phyloP scores from a whole-genome alignment of 768 basidiomycete genomes.

The Amanita jacksonii region DNA sequence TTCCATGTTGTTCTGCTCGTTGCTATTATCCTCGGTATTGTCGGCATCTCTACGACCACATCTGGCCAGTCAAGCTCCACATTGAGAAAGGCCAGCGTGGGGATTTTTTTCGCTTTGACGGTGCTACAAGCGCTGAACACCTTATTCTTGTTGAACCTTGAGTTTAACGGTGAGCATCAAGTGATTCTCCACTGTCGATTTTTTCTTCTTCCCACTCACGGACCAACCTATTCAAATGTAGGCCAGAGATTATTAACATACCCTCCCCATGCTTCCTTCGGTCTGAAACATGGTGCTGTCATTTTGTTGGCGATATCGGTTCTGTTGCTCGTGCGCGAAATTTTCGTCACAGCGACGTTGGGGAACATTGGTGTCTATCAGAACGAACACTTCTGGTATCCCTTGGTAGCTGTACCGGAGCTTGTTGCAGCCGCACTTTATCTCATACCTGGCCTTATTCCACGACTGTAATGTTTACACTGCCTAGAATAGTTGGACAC shows the following conservation, averaged over 20 bases:
- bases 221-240: neutral
- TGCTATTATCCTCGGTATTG: slow-evolving; percentile 27
- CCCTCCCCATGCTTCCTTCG: slow-evolving; percentile 12
- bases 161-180: slow-evolving; percentile 17
- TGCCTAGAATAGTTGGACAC: too few species aligned
- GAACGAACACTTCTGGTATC: slow-evolving; percentile 32
- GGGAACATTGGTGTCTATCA: slow-evolving; percentile 16
- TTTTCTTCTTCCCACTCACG: neutral
- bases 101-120: slow-evolving; percentile 30
- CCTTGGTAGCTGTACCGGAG: slow-evolving; percentile 30
- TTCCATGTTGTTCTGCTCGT: slow-evolving; percentile 21
- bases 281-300: slow-evolving; percentile 19
- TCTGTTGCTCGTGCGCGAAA: slow-evolving; percentile 30
- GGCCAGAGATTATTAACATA: slow-evolving; percentile 4
- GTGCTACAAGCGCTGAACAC: slow-evolving; percentile 24
- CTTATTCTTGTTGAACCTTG: slow-evolving; percentile 13
- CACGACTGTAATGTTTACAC: too few species aligned
- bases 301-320: slow-evolving; percentile 25
- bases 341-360: slow-evolving; percentile 25
- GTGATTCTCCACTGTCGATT: too few species aligned
- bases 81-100: slow-evolving; percentile 24
- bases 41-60: slow-evolving; percentile 16
- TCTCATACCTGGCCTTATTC: slow-evolving; percentile 25
- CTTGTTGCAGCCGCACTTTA: slow-evolving; percentile 22
- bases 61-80: slow-evolving; percentile 12